phyloP scores from a whole-genome alignment of 441 rosid species.

The Gossypium davidsonii region DNA sequence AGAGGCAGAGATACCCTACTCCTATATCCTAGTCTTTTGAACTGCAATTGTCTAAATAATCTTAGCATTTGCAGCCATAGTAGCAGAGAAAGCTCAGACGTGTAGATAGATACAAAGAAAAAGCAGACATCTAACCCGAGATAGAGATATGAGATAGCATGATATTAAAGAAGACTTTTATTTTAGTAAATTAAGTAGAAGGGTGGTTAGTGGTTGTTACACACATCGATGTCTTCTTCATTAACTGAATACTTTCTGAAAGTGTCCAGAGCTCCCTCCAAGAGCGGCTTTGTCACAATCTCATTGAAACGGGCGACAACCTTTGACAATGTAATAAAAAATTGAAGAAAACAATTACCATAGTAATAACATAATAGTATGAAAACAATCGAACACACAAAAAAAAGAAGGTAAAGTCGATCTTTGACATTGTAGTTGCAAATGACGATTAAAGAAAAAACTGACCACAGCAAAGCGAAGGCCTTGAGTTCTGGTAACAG shows the following conservation, averaged over 20 bases:
- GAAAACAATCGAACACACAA: not conserved
- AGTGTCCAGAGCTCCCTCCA: constrained; percentile 85
- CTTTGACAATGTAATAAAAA: constrained; percentile 26
- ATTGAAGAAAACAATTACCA: not conserved
- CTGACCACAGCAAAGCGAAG: constrained; percentile 80
- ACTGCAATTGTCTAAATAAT: not conserved
- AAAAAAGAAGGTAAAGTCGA: not conserved
- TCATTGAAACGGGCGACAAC: constrained; percentile 95
- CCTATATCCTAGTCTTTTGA: not conserved
- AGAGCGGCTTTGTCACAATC: constrained; percentile 65
- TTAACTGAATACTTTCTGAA: constrained; percentile 70
- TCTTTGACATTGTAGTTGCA: not conserved
- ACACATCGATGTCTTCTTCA: constrained; percentile 77
- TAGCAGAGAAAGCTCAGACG: not conserved
- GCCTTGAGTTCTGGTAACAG: constrained; percentile 53
- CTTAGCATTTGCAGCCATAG: not conserved
- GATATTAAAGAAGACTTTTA: not conserved
- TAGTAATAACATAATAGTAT: not conserved
- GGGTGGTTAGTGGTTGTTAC: constrained; percentile 6
- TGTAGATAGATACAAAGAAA: not conserved
- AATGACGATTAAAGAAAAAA: not conserved
- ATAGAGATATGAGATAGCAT: not conserved
- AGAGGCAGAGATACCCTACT: not conserved
- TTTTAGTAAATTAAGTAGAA: not conserved
- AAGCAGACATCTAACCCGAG: not conserved